Evolutionary conservation across 495 filamentous ascomycete species (phyloP), one percentile per base, ranked within the genome.

Genomic region (Sabuloglossum arenarium): DNA sequence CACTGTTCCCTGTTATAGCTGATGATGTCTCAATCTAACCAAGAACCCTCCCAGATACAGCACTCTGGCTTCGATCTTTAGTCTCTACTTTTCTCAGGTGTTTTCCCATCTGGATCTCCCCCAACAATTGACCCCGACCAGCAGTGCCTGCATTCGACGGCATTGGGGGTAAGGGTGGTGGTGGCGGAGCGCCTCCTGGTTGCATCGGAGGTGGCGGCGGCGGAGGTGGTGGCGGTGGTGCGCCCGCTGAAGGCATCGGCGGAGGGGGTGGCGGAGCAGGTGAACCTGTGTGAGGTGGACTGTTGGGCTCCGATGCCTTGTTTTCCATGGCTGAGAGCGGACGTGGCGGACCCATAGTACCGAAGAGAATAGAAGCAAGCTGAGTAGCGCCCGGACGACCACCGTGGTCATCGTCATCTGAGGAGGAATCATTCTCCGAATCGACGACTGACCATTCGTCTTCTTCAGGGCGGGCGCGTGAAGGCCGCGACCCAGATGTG

Each of bases 301-400:
- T 50, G 10, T 42, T 6, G 56, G 46, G 14, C 54, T 49, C 16
- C 57, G 60, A 45, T 63, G 64, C 21, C 67, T 62, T 58, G 67
- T 69, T 21, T 67, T 62, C 14, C 70, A 63, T 79, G 9, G 85
- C 84, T 51, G 85, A 90, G 27, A 95, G 66, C 32, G 93, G 88
- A 53, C 90, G 80, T 23, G 91, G 91, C 43, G 91, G 91, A 10
- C 77, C 91, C 91, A 98, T 98, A 53, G 90, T 94, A 56, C 91
- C 89, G 68, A 98, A 97, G 30, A 98, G 77, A 58, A 88, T 91
- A 34, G 84, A 88, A 19, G 91, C 91, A 32, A 98, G 80, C 58
- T 93, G 84, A 59, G 89, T 90, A 47, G 91, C 90, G 29, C 85
- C 85, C 11, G 85, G 79, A 12, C 80, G 80, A 25, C 84, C 82